Conservation (phyloP, 192 early-diverging fungal genomes). For the Mortierella claussenii region DNA sequence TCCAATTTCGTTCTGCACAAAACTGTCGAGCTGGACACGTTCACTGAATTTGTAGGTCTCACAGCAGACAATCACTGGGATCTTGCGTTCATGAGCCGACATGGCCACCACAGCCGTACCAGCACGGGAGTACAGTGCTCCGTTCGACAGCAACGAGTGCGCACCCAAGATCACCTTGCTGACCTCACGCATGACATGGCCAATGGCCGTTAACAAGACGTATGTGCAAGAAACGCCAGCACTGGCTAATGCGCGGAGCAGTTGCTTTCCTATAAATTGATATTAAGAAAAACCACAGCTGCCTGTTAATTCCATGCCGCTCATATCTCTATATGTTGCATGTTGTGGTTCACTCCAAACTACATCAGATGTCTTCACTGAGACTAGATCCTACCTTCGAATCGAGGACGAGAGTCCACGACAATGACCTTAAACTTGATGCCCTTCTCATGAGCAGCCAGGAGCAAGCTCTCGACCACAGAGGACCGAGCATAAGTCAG, state of each 20-base stretch:
- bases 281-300: neutral
- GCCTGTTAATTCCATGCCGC: no score
- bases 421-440: constrained; percentile 93
- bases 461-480: constrained; percentile 79
- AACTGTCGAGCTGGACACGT: constrained; percentile 91
- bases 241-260: constrained; percentile 65
- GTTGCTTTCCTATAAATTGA: constrained; percentile 68
- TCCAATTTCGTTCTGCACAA: constrained; percentile 97
- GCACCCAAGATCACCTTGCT: constrained; percentile 97
- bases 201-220: constrained; percentile 70
- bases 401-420: constrained; percentile 86
- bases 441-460: constrained; percentile 77
- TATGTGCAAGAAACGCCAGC: constrained; percentile 83
- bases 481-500: constrained; percentile 95
- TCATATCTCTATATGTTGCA: no score
- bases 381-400: constrained; percentile 91
- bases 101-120: constrained; percentile 94
- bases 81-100: constrained; percentile 84
- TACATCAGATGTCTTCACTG: no score
- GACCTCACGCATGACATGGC: constrained; percentile 83
- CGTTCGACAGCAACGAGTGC: constrained; percentile 91
- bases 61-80: constrained; percentile 96
- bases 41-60: constrained; percentile 98
- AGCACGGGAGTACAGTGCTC: constrained; percentile 88
- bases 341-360: no score